phyloP scores from a whole-genome alignment of 1,284 basidiomycete species.

The Puccinia coronata region DNA sequence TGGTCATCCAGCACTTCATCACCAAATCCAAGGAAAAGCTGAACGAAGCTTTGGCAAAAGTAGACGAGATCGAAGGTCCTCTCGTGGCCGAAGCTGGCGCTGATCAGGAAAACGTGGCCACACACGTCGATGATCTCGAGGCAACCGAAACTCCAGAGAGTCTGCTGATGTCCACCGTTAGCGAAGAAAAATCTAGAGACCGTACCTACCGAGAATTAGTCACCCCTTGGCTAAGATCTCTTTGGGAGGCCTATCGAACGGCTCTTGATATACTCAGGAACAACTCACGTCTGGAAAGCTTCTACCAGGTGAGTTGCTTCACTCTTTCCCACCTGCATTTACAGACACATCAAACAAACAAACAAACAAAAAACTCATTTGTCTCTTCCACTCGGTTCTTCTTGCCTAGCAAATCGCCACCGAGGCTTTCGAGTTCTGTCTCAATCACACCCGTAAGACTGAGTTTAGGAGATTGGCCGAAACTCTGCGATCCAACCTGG shows the following conservation, averaged over 20 bases:
- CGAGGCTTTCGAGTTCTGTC: conserved; percentile 95
- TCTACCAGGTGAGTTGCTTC: conserved; percentile 76
- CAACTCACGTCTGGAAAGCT: conserved; percentile 86
- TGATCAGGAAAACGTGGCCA: conserved; percentile 61
- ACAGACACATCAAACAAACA: neutral
- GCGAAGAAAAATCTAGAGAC: conserved; percentile 89
- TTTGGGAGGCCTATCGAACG: conserved; percentile 97
- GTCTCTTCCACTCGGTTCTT: conserved; percentile 5
- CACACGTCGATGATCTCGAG: conserved; percentile 76
- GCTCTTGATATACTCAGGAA: conserved; percentile 96
- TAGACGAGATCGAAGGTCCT: conserved; percentile 65
- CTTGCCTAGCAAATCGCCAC: conserved; percentile 79
- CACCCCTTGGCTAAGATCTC: conserved; percentile 95
- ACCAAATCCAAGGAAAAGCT: conserved; percentile 84
- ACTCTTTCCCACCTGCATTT: neutral
- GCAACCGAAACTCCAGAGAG: conserved; percentile 87
- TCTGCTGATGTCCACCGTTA: conserved; percentile 82
- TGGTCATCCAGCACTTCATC: conserved; percentile 86
- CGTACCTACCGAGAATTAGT: conserved; percentile 92
- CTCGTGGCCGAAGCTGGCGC: conserved; percentile 62
- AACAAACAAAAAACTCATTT: neutral
- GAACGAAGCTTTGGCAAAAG: conserved; percentile 65
- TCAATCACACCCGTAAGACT: conserved; percentile 89
- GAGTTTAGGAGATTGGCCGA: conserved; percentile 98
- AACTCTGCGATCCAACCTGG: conserved; percentile 88